These are phyloP conservation scores for Eucalyptus polybractea DNA, from an alignment of 345 rosid genomes.

Conservation along the genomic window DNA sequence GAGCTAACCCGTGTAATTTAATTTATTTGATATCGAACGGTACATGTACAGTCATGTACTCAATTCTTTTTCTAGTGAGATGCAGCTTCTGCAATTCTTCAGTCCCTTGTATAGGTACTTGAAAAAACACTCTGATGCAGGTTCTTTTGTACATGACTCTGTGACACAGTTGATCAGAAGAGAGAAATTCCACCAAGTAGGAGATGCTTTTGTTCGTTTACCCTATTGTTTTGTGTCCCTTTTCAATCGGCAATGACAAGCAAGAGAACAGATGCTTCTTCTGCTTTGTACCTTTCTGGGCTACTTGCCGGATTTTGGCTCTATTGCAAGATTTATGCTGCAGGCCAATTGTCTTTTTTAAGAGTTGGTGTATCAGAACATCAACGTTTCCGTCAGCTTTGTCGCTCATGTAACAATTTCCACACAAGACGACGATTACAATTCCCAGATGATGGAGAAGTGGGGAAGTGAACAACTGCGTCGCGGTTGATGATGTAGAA, in stretches of 20 bases:
- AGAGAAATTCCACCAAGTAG: not conserved
- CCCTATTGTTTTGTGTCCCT: not conserved
- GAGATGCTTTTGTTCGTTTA: not conserved
- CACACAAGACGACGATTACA: not conserved
- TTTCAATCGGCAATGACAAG: not conserved
- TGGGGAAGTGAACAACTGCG: not conserved
- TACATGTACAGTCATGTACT: not conserved
- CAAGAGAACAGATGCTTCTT: not conserved
- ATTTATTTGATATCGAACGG: not conserved
- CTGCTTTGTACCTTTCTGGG: not conserved
- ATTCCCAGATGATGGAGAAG: not conserved
- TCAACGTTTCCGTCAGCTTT: not conserved
- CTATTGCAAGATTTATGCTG: not conserved
- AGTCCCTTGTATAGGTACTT: not conserved
- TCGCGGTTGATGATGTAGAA: not conserved
- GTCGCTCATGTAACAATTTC: not conserved
- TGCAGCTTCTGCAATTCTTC: not conserved
- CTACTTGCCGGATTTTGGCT: not conserved
- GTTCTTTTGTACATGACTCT: not conserved
- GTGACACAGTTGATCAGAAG: not conserved
- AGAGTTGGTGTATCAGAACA: not conserved
- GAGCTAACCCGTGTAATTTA: not conserved
- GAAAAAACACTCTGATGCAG: not conserved
- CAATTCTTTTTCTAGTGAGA: not conserved
- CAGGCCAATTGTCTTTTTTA: not conserved